phyloP scores from a whole-genome alignment of 768 basidiomycete genomes.

The Ephemerocybe angulata region DNA sequence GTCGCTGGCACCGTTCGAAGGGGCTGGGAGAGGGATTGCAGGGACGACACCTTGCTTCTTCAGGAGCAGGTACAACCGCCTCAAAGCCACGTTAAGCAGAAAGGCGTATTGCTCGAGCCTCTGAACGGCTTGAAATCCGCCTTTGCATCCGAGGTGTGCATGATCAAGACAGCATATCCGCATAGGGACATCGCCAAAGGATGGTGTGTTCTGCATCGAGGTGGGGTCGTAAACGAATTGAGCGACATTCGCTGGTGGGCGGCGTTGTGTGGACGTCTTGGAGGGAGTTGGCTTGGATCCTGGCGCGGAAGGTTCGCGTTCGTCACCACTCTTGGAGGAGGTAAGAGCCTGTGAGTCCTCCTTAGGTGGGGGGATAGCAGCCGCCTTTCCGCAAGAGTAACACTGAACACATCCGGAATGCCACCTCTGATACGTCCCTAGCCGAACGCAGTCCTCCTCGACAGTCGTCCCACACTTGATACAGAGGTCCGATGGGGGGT shows the following conservation, averaged over 20 bases:
- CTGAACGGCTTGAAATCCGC: constrained; percentile 88
- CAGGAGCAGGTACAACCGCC: constrained; percentile 81
- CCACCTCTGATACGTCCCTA: constrained; percentile 97
- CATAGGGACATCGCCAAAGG: constrained; percentile 71
- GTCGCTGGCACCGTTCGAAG: background rate
- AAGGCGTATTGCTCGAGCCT: constrained; percentile 97
- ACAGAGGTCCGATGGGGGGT: constrained; percentile 88
- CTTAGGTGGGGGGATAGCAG: constrained; percentile 58
- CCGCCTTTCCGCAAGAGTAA: constrained; percentile 69
- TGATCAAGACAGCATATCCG: constrained; percentile 78
- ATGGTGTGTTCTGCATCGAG: constrained; percentile 60
- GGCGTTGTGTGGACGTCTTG: constrained; percentile 61
- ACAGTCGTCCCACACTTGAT: constrained; percentile 85
- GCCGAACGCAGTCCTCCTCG: constrained; percentile 93
- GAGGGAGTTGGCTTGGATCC: constrained; percentile 22
- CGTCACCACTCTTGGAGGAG: constrained; percentile 50
- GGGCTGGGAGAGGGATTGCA: constrained; percentile 50
- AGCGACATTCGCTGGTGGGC: constrained; percentile 78
- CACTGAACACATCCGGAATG: constrained; percentile 94
- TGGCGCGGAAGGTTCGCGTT: constrained; percentile 32
- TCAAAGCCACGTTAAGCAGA: constrained; percentile 89
- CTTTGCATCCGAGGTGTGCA: constrained; percentile 57
- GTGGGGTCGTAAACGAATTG: constrained; percentile 76
- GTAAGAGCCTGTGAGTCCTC: constrained; percentile 29
- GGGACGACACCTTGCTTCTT: constrained; percentile 89